Evolutionary conservation across 164 flowering plant genomes (phyloP).

Genomic region (Piper betle): DNA sequence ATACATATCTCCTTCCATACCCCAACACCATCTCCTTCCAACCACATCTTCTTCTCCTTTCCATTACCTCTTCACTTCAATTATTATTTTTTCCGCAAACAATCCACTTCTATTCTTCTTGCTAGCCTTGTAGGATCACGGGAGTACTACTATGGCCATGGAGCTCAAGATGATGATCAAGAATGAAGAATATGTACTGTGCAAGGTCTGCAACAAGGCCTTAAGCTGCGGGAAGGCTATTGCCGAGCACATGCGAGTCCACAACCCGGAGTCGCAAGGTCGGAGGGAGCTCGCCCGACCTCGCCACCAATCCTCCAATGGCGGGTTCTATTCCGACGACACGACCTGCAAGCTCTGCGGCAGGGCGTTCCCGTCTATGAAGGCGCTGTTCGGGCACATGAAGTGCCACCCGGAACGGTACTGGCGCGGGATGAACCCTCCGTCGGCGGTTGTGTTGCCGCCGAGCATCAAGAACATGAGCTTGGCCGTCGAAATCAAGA

Average conservation of each 20-base stretch:
- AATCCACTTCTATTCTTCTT: too few species aligned
- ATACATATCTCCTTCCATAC: too few species aligned
- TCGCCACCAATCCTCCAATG: too few species aligned
- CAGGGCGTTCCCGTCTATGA: conserved; percentile 38
- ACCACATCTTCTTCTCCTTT: too few species aligned
- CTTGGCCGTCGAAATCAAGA: too few species aligned
- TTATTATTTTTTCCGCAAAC: too few species aligned
- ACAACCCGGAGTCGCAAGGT: conserved; percentile 2
- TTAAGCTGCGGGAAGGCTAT: conserved; percentile 41
- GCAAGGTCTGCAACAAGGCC: conserved; percentile 3
- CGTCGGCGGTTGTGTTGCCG: neutral
- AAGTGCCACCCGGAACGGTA: conserved; percentile 56
- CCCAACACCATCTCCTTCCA: too few species aligned
- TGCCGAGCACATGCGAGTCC: conserved; percentile 51
- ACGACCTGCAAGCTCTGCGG: conserved; percentile 28
- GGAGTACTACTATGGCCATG: too few species aligned
- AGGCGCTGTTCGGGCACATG: conserved; percentile 66
- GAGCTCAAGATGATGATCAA: neutral
- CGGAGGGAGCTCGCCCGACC: too few species aligned
- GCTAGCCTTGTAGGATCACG: too few species aligned
- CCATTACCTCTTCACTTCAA: too few species aligned
- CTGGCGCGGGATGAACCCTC: conserved; percentile 2
- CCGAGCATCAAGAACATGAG: conserved; percentile 5
- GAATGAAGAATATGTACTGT: neutral
- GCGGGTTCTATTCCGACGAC: neutral